Evolutionary conservation across 1,284 basidiomycete genomes (phyloP).

Genomic region (Ceratobasidium sp.): DNA sequence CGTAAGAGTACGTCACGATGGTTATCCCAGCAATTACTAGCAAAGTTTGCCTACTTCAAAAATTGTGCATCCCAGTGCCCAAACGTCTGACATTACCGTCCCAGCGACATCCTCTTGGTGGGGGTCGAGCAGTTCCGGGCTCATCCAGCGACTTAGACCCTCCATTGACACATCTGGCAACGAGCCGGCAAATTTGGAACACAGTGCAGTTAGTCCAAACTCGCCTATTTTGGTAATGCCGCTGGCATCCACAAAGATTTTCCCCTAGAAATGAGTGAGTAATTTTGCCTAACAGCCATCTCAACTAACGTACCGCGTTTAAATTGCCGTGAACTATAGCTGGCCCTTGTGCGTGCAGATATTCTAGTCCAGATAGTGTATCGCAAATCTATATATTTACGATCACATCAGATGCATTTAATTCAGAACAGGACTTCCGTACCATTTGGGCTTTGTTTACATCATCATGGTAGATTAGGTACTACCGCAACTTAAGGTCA

Average conservation of each 20-base stretch:
- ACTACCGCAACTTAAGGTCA: background rate
- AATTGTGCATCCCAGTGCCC: slow-evolving; percentile 14
- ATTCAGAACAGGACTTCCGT: background rate
- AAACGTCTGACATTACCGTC: slow-evolving; percentile 1
- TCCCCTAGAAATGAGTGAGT: background rate
- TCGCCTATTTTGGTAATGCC: slow-evolving; percentile 10
- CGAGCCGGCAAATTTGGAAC: background rate
- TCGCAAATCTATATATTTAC: slow-evolving; percentile 17
- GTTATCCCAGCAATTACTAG: no score
- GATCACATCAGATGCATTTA: background rate
- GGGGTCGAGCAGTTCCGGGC: background rate
- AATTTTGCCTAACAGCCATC: background rate
- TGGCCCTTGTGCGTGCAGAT: slow-evolving; percentile 38
- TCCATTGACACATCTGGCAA: slow-evolving; percentile 2
- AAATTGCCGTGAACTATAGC: slow-evolving; percentile 45
- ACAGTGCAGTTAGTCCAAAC: slow-evolving; percentile 3
- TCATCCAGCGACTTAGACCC: slow-evolving; percentile 15
- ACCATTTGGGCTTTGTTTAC: slow-evolving; percentile 6
- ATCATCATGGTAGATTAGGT: background rate
- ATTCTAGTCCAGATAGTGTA: slow-evolving; percentile 30
- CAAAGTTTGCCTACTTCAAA: background rate
- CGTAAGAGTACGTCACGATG: no score
- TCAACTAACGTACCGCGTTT: slow-evolving; percentile 35
- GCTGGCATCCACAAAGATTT: slow-evolving; percentile 17
- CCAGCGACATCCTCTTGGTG: background rate